These are phyloP conservation scores for Rhazya stricta DNA, from an alignment of 257 asterid genomes.

Conservation along the genomic window DNA sequence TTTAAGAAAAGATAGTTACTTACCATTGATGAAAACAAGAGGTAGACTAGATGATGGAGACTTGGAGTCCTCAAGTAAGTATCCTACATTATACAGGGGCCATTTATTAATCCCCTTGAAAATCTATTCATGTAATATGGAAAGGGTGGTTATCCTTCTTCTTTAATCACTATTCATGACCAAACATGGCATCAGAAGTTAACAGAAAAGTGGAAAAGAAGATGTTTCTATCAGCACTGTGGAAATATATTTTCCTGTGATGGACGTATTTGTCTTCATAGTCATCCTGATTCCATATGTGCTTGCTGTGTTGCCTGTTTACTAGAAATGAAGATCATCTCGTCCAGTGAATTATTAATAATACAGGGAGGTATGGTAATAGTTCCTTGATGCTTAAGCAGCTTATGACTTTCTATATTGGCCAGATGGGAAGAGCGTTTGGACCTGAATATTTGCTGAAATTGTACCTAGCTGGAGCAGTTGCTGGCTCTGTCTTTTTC, in stretches of 20 bases:
- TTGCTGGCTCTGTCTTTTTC: conserved; percentile 77
- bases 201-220: not conserved
- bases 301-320: not conserved
- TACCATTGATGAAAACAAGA: not conserved
- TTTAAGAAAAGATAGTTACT: not conserved
- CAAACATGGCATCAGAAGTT: conserved; percentile 4
- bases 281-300: not conserved
- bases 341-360: not conserved
- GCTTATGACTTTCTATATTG: conserved; percentile 16
- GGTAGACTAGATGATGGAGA: not conserved
- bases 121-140: not conserved
- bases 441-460: conserved; percentile 78
- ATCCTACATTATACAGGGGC: not conserved
- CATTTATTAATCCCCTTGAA: not conserved
- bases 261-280: not conserved
- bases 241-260: not conserved
- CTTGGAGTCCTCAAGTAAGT: not conserved
- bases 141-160: not conserved
- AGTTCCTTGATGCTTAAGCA: not conserved
- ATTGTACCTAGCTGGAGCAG: conserved; percentile 75
- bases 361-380: not conserved
- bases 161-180: not conserved
- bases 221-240: not conserved
- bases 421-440: conserved; percentile 64
- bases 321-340: not conserved